Evolutionary conservation across 306 rosid genomes (phyloP), one percentile per base, ranked within the genome.

Genomic region (Vachellia collinsii): DNA sequence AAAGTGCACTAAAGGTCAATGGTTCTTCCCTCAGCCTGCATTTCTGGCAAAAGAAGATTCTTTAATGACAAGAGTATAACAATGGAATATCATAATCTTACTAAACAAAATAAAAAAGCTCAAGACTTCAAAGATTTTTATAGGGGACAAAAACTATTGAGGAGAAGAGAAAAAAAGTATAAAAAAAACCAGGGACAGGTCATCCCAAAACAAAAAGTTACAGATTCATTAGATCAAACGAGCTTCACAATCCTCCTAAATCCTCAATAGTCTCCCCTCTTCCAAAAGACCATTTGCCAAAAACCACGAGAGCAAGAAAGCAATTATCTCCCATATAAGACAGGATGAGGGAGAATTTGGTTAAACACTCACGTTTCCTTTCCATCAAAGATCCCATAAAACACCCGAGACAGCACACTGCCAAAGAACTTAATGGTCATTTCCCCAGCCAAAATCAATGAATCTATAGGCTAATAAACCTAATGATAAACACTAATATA

Each of bases 21-120:
- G 92, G 88, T 62, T 94, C 97, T 88, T 94, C 98, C 89, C 88
- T 91, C 87, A 92, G 81, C 87, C 88, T 85, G 89, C 97, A 94
- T 91, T 94, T 94, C 98, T 94, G 88, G 76, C 37, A 39, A 79
- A 76, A 70, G 37, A 76, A 70, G 46, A 61, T 37, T 38, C 41
- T 70, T 64, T 5, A 66, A 78, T 20, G 67, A 23, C 77, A 56
- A 42, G 11, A 48, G 70, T 37, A 29, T 36, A 73, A 47, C 13
- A 59, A 83, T 61, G 19, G 70, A 66, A 47, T 48, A 72, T 68
- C 66, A 74, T 65, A 77, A 36, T 53, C 23, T 61, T 76, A 75
- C 39, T 67, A 25, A 43, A 72, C 73, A 47, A 56, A 70, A 76
- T 7, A 54, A 23, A 54, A 44, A 44, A 44, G 50, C 8, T 70